A percentile compares a stretch with the other conserved stretches of the same genome.
Conservation (phyloP, 495 filamentous ascomycete genomes). For the Hamigera avellanea region DNA sequence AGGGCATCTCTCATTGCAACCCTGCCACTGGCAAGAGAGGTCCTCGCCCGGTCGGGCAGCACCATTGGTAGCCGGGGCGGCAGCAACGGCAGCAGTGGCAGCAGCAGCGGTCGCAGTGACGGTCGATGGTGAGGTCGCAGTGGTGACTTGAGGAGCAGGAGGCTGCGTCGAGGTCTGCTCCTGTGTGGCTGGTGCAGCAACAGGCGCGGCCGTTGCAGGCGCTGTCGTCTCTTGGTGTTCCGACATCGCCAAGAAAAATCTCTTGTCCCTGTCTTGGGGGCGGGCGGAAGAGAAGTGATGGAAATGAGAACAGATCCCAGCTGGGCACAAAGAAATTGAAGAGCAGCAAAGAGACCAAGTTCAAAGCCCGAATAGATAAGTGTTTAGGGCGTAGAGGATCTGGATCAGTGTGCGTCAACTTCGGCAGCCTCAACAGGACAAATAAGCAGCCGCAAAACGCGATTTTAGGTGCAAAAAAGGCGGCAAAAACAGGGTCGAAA, state of each 20-base stretch:
- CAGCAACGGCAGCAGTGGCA: conserved; percentile 33
- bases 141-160: conserved; percentile 10
- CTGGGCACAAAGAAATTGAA: too few relatives aligned
- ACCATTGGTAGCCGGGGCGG: conserved; percentile 26
- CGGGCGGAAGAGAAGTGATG: conserved; percentile 9
- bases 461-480: background rate
- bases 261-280: conserved; percentile 16
- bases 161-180: conserved; percentile 13
- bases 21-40: conserved; percentile 75
- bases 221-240: conserved; percentile 15
- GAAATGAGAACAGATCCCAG: background rate
- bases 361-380: too few relatives aligned
- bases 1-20: conserved; percentile 69
- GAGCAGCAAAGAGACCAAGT: too few relatives aligned
- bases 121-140: conserved; percentile 11
- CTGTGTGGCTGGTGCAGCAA: conserved; percentile 15
- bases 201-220: conserved; percentile 11
- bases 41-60: conserved; percentile 36
- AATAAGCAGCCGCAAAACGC: background rate
- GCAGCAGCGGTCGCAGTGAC: conserved; percentile 7
- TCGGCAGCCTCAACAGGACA: too few relatives aligned
- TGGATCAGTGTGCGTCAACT: too few relatives aligned
- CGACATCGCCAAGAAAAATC: conserved; percentile 21
- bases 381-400: too few relatives aligned
- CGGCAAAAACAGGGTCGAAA: background rate